A percentile compares a stretch with the other conserved stretches of the same genome.
Evolutionary conservation across 495 filamentous ascomycete genomes (phyloP).

Genomic region (Penicillium herquei): DNA sequence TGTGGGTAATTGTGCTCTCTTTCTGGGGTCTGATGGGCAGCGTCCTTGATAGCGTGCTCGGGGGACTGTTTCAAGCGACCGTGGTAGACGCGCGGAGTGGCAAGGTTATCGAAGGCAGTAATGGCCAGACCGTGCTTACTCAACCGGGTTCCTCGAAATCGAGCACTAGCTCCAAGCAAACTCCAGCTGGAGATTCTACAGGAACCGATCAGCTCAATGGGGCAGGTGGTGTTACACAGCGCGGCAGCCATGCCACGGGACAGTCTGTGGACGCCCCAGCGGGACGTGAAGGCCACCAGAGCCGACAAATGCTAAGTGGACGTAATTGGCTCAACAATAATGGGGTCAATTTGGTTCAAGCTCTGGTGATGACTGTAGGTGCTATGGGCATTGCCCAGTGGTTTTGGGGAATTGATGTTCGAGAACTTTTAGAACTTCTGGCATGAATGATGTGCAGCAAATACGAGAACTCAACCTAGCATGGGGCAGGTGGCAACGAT

Average conservation of each 20-base stretch:
- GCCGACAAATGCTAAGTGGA: slow-evolving; percentile 69
- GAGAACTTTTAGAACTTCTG: slow-evolving; percentile 7
- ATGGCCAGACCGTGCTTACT: slow-evolving; percentile 63
- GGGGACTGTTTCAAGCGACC: slow-evolving; percentile 80
- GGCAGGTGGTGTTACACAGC: slow-evolving; percentile 34
- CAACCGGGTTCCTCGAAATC: slow-evolving; percentile 31
- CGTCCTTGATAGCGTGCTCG: slow-evolving; percentile 81
- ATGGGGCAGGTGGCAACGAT: no score
- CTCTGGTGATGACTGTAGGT: slow-evolving; percentile 70
- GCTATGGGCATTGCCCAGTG: slow-evolving; percentile 63
- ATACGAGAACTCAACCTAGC: not conserved
- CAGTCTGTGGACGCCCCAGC: slow-evolving; percentile 11
- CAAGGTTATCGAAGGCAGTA: slow-evolving; percentile 85
- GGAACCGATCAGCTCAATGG: slow-evolving; percentile 18
- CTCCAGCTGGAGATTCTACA: slow-evolving; percentile 2
- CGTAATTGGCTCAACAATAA: slow-evolving; percentile 87
- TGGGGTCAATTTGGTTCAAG: slow-evolving; percentile 89
- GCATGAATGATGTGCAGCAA: not conserved
- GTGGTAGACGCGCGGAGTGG: slow-evolving; percentile 80
- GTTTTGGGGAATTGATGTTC: slow-evolving; percentile 36
- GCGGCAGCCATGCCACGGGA: slow-evolving; percentile 19
- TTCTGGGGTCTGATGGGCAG: slow-evolving; percentile 74
- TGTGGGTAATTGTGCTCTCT: slow-evolving; percentile 60
- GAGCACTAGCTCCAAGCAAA: not conserved
- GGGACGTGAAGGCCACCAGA: slow-evolving; percentile 51